Evolutionary conservation across 2,329 filamentous ascomycete genomes (phyloP).

Genomic region (Drechmeria coniospora): DNA sequence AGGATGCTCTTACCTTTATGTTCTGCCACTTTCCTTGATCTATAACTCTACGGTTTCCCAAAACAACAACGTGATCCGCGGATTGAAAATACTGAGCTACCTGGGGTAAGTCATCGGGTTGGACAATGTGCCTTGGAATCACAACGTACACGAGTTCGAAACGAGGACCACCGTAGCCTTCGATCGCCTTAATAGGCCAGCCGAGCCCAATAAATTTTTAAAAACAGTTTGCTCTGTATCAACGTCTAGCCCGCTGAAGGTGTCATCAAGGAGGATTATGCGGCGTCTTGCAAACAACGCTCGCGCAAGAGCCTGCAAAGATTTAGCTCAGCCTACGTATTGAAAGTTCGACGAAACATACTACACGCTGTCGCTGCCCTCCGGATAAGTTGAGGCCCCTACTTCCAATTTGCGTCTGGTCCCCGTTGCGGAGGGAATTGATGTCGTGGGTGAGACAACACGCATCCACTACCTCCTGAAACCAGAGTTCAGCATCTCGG

Average conservation of each 20-base stretch:
- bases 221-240: neutral
- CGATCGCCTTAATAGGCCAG: neutral
- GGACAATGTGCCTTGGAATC: neutral
- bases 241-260: neutral
- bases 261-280: neutral
- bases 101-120: neutral
- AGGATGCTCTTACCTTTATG: neutral
- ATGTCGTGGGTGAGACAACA: constrained; percentile 11
- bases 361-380: constrained; percentile 11
- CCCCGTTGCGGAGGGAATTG: constrained; percentile 8
- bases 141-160: neutral
- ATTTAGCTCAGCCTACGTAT: neutral
- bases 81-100: constrained; percentile 20
- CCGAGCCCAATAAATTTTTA: neutral
- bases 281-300: neutral
- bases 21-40: neutral
- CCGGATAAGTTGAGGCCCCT: constrained; percentile 8
- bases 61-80: constrained; percentile 25
- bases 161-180: neutral
- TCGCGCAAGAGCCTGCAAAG: neutral
- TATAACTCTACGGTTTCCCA: constrained; percentile 10
- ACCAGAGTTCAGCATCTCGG: constrained; percentile 5
- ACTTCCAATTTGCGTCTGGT: constrained; percentile 7
- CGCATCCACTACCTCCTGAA: constrained; percentile 5
- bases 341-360: constrained; percentile 2